Conservation (phyloP, 352 stramenopile genomes). For the Elongisporangium prolatum region DNA sequence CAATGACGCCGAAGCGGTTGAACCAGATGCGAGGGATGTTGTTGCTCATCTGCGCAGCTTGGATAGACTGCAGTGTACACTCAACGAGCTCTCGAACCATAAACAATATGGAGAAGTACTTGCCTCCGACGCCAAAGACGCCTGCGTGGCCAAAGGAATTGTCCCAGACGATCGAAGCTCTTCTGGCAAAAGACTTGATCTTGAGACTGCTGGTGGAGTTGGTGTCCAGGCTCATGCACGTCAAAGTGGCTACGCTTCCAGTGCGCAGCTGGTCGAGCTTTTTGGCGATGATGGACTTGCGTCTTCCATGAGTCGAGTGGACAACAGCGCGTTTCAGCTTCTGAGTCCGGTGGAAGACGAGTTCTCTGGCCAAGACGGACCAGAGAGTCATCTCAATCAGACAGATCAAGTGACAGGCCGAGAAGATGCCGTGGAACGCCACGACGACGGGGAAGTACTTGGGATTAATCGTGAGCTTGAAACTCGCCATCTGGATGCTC, state of each 20-base stretch:
- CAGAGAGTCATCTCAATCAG: neutral
- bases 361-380: neutral
- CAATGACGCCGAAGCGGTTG: conserved; percentile 17
- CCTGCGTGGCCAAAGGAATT: neutral
- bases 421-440: neutral
- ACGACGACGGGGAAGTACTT: neutral
- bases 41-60: conserved; percentile 11
- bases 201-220: neutral
- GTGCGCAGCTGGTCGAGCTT: neutral
- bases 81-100: conserved; percentile 16
- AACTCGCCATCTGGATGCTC: neutral
- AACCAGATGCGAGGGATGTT: conserved; percentile 13
- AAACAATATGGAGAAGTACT: conserved; percentile 17
- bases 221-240: neutral
- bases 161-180: neutral
- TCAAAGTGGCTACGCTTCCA: neutral
- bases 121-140: conserved; percentile 9
- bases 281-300: neutral
- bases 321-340: neutral
- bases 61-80: conserved; percentile 17
- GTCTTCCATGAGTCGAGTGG: neutral
- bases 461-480: neutral
- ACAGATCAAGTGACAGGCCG: neutral
- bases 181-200: neutral
- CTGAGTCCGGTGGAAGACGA: neutral